A percentile compares a stretch with the other conserved stretches of the same genome.
These are phyloP conservation scores for Chlamydomonas asymmetrica DNA, from an alignment of 139 green algal species.

Conservation along the genomic window DNA sequence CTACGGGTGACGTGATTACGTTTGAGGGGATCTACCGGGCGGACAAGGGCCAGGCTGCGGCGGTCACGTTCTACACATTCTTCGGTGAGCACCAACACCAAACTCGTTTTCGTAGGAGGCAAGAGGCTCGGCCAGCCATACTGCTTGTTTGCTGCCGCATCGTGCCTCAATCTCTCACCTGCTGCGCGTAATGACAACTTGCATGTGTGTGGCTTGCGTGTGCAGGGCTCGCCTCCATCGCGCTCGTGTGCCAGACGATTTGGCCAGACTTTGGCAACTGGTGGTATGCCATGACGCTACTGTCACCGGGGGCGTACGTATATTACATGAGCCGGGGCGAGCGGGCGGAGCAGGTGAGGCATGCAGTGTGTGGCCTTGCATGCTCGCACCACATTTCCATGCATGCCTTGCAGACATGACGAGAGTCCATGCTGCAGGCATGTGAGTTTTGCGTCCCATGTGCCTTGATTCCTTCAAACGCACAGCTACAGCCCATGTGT, in stretches of 20 bases:
- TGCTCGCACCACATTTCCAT: too few species aligned
- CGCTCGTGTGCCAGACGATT: constrained; percentile 81
- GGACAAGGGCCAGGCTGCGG: constrained; percentile 77
- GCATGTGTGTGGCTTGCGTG: constrained; percentile 1
- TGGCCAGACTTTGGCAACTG: constrained; percentile 65
- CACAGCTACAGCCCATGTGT: too few species aligned
- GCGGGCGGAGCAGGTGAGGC: constrained; percentile 74
- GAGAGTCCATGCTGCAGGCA: too few species aligned
- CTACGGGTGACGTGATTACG: constrained; percentile 84
- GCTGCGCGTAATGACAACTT: too few species aligned
- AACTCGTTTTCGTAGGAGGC: background rate
- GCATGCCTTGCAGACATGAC: too few species aligned
- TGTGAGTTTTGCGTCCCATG: too few species aligned
- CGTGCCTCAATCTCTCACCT: too few species aligned
- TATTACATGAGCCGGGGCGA: constrained; percentile 86
- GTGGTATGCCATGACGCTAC: constrained; percentile 80
- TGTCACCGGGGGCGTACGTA: constrained; percentile 69
- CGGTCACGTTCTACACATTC: constrained; percentile 85
- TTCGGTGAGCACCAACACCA: constrained; percentile 44
- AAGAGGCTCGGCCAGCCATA: too few species aligned
- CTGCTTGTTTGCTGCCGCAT: constrained; percentile 16
- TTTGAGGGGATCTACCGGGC: constrained; percentile 84
- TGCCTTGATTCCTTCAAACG: too few species aligned
- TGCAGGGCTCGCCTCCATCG: constrained; percentile 69
- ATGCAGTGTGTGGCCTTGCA: too few species aligned